Conservation (phyloP, 345 rosid species). For the Rubroshorea leprosula region DNA sequence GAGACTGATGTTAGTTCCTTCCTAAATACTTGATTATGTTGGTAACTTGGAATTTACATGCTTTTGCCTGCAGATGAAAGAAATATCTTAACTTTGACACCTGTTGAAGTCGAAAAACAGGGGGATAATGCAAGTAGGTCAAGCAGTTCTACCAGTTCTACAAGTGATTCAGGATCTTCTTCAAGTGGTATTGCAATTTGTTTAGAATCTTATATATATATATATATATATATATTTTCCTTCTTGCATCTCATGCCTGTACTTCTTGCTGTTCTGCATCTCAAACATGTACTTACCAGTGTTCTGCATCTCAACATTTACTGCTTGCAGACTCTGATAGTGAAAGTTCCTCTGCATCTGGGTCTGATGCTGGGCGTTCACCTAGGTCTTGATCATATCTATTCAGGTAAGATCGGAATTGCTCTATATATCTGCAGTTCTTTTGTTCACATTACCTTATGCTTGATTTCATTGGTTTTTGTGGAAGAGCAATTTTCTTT, state of each 20-base stretch:
- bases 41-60: conserved; percentile 10
- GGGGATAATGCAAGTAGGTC: conserved; percentile 65
- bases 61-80: conserved; percentile 8
- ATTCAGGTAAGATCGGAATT: conserved; percentile 6
- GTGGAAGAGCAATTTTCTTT: too few relatives aligned
- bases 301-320: too few relatives aligned
- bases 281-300: conserved; percentile 6
- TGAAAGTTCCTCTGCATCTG: conserved; percentile 85
- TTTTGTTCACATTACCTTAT: too few relatives aligned
- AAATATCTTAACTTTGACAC: conserved; percentile 27
- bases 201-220: conserved; percentile 1
- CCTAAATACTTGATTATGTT: conserved; percentile 8
- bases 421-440: not conserved
- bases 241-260: not conserved
- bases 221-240: too few relatives aligned
- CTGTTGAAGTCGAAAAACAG: conserved; percentile 52
- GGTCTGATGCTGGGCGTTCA: conserved; percentile 53
- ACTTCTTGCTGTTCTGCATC: not conserved
- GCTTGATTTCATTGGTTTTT: too few relatives aligned
- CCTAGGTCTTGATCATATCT: conserved; percentile 1
- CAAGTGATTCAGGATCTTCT: conserved; percentile 95
- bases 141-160: conserved; percentile 94
- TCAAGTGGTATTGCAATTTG: conserved; percentile 62
- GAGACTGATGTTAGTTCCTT: not conserved
- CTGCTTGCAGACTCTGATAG: conserved; percentile 89